phyloP scores from a whole-genome alignment of 1,284 basidiomycete genomes.

The Ganoderma leucocontextum region DNA sequence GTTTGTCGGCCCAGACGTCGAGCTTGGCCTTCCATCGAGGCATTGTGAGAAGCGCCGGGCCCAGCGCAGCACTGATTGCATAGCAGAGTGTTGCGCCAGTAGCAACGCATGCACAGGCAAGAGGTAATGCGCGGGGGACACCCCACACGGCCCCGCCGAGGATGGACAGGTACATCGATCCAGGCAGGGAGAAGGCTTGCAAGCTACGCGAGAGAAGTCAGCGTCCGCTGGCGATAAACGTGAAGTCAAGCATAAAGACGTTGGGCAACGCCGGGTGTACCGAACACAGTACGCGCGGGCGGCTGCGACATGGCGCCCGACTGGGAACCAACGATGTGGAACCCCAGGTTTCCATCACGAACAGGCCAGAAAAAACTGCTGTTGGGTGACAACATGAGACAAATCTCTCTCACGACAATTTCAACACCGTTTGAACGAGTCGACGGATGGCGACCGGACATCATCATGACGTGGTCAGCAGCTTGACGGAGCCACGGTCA shows the following conservation, averaged over 20 bases:
- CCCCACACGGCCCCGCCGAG: slow-evolving; percentile 97
- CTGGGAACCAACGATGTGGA: neutral
- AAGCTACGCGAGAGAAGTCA: slow-evolving; percentile 57
- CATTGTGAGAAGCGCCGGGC: slow-evolving; percentile 86
- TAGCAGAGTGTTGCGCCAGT: slow-evolving; percentile 94
- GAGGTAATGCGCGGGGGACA: slow-evolving; percentile 85
- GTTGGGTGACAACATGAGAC: neutral
- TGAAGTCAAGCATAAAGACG: neutral
- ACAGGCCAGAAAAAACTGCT: neutral
- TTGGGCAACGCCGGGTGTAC: neutral
- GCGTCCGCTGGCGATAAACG: slow-evolving; percentile 17
- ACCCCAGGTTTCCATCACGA: neutral
- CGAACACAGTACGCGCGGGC: neutral
- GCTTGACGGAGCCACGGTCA: neutral
- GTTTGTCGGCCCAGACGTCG: slow-evolving; percentile 82
- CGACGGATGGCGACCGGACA: neutral
- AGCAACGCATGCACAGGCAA: slow-evolving; percentile 94
- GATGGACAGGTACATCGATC: slow-evolving; percentile 98
- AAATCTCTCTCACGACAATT: neutral
- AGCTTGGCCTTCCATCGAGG: slow-evolving; percentile 86
- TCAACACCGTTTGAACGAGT: neutral
- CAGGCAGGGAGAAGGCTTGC: slow-evolving; percentile 96
- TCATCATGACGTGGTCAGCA: neutral
- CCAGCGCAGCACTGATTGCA: slow-evolving; percentile 88
- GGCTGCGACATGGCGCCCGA: neutral